Evolutionary conservation across 768 basidiomycete species (phyloP), one percentile per base, ranked within the genome.

Genomic region (Rhodotorula kratochvilovae): DNA sequence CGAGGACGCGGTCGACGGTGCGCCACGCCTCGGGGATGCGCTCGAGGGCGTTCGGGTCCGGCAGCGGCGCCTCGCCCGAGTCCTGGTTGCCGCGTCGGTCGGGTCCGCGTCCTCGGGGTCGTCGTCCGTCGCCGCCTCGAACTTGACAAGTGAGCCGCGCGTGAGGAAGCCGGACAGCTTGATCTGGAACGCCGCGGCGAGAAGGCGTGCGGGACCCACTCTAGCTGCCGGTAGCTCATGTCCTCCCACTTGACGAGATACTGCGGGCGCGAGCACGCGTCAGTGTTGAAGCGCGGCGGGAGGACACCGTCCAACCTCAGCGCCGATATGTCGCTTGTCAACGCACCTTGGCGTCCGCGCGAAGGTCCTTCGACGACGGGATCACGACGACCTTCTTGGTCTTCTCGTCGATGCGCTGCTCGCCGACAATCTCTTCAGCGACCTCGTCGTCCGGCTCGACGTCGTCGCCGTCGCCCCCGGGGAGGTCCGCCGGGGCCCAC

Each of bases 1-100:
- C 91, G 45, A 99, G 83, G 36, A 98, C 84, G n/a, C 94, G 88
- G 77, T 95, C 93, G n/a, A 92, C 83, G 0, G 89, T 91, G 80
- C 87, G 89, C 95, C 95, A 97, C 13, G 85, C 83, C 1, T 81
- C 81, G 13, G 92, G 91, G 33, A 75, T 63, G 67, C 86, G 84
- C 25, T 80, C 81, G 74, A 90, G 87, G 5, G 92, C 94, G 65
- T 92, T 87, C 0, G 78, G 69, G 51, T 82, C 80, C 0, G 82
- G 79, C 84, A 36, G 86, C 79, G 43, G 91, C 80, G 46, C 80
- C 74, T 2, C 82, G 10, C 17, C 71, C 58, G 31, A 68, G 58
- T 68, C 50, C 10, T 56, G 25, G 12, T 65, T n/a, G n/a, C 36
- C 27, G 46, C 51, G 27, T 55, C 71, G 29, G 46, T n/a, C 56